Evolutionary conservation across 495 filamentous ascomycete genomes (phyloP), one percentile per base, ranked within the genome.

Genomic region (Oidiodendron maius): DNA sequence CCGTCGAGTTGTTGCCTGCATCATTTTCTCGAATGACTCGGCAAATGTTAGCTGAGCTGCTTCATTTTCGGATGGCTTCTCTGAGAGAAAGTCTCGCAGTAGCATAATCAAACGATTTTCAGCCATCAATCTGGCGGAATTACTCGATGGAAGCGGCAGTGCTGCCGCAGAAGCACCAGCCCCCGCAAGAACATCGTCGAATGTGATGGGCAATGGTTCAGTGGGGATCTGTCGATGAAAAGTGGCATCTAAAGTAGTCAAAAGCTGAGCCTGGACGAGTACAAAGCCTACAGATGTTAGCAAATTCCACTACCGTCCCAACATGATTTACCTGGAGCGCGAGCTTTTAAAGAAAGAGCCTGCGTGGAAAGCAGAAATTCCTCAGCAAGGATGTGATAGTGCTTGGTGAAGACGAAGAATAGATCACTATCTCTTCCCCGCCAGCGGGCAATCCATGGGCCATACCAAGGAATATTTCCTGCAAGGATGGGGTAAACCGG

Each of bases 341-440:
- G 81, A 23, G 79, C 73, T 62, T 83, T 82, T 51, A 82, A 80
- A 6, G 75, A 66, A 18, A 76, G 59, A n/a, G 76, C 62, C 24
- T 75, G 59, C 8, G 82, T 79, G 1, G 72, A 51, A 0, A 87
- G 86, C 40, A 95, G 68, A 58, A 90, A 91, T 49, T 94, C 88
- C 21, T 84, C 81, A 32, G 85, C 77, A 5, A 98, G 68, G 38
- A 91, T 81, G 61, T 94, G 84, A 53, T 87, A 93, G 61, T 93
- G 83, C 67, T 95, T 96, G 64, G 83, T 80, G 64, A 98, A 98
- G 13, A 96, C 83, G 68, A 86, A 97, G 58, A 97, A 87, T 38
- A 98, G 68, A 66, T 96, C 93, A 11, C 85, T 95, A 53, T 98
- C 93, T 15, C 82, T 80, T 8, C 93, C 93, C 53, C 76, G 81